phyloP scores from a whole-genome alignment of 352 stramenopile genomes.

The Phytophthora pseudosyringae region DNA sequence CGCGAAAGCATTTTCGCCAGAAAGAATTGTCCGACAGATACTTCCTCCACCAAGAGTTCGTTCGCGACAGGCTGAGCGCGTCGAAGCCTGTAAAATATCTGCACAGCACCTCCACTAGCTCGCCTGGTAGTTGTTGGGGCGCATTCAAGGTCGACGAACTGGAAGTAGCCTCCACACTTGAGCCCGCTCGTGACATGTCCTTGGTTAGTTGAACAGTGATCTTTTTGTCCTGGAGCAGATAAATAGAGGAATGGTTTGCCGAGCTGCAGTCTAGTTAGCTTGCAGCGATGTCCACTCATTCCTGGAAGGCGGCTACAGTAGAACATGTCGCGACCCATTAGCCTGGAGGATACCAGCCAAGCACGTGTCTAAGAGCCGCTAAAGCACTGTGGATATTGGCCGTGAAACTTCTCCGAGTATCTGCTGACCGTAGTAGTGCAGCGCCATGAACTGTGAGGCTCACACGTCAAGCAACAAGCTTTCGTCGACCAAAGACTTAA shows the following conservation, averaged over 20 bases:
- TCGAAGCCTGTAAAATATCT: slow-evolving; percentile 37
- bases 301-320: not conserved
- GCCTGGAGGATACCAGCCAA: no score
- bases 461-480: no score
- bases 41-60: slow-evolving; percentile 11
- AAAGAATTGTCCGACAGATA: slow-evolving; percentile 10
- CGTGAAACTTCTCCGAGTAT: no score
- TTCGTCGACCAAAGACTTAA: no score
- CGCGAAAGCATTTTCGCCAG: slow-evolving; percentile 6
- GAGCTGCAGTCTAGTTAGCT: no score
- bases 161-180: not conserved
- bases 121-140: slow-evolving; percentile 2
- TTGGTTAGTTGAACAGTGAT: no score
- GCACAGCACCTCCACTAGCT: slow-evolving; percentile 21
- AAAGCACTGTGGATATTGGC: not conserved
- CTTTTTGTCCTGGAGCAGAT: no score
- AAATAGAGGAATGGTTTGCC: slow-evolving; percentile 2
- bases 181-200: no score
- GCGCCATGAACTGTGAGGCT: no score
- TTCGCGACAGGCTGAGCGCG: slow-evolving; percentile 26
- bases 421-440: no score
- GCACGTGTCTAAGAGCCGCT: not conserved
- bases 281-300: not conserved
- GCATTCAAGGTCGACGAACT: not conserved
- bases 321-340: no score